Evolutionary conservation across 768 basidiomycete species (phyloP), one percentile per base, ranked within the genome.

Genomic region (Pisolithus orientalis): DNA sequence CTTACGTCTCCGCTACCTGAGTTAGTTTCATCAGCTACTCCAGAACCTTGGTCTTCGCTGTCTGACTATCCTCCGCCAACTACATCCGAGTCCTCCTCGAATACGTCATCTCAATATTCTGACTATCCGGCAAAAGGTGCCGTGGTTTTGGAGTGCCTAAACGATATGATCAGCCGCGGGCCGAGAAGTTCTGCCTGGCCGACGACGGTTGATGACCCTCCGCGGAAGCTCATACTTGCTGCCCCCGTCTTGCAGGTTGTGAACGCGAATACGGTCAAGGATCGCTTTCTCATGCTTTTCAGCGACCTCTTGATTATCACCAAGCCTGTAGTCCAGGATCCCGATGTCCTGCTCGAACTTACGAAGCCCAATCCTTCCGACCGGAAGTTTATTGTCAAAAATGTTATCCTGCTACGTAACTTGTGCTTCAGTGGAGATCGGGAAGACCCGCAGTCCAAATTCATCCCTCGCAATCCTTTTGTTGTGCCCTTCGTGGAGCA

Each of bases 201-300:
- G 5, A 77, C 79, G 43, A 77, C 78, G 28, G 74, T 94, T 47
- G 92, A 95, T 57, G 83, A 90, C 56, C 90, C 93, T 14, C 90
- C 92, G 6, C 82, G 96, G 40, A 92, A 87, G 65, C 71, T 97
- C 39, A 71, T 96, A 14, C 72, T 94, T 39, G 86, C 88, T 1
- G 87, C 88, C 3, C 87, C 93, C 1, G 89, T 95, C 6, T 74
- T 95, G 5, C 96, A 99, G 70, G 92, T 98, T 13, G 92, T 92
- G 59, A 93, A 96, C 69, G 78, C 84, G 39, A 87, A 95, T 68
- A 94, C 90, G 0, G 88, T 94, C 67, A 97, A 98, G 68, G 94
- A 97, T 63, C 85, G 96, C 10, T 91, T 92, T 72, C 79, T 98
- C 9, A 94, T 98, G 74, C 79, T 98, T n/a, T 99, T 99, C 79